Conservation (phyloP, 495 filamentous ascomycete species). For the Penicillium canescens region DNA sequence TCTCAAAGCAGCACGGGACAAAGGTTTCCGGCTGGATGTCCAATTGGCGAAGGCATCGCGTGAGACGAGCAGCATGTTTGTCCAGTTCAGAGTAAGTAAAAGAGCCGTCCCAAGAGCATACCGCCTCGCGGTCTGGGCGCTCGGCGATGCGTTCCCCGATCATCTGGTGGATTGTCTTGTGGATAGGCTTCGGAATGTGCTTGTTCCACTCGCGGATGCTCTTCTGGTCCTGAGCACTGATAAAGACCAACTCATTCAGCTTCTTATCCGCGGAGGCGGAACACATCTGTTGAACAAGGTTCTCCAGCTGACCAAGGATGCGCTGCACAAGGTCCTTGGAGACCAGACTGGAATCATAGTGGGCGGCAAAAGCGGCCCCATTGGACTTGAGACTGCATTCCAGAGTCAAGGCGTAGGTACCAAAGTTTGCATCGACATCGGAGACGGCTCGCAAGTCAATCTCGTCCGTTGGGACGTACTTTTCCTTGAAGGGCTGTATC, state of each 20-base stretch:
- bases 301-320: constrained; percentile 19
- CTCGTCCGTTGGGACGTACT: constrained; percentile 31
- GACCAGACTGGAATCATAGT: constrained; percentile 16
- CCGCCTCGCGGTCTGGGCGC: constrained; percentile 24
- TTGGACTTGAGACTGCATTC: constrained; percentile 15
- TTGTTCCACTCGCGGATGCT: constrained; percentile 25
- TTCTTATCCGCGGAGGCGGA: background rate
- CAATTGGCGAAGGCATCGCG: constrained; percentile 27
- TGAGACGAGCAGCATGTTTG: constrained; percentile 21
- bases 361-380: constrained; percentile 6
- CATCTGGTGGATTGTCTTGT: constrained; percentile 35
- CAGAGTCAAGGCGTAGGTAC: constrained; percentile 17
- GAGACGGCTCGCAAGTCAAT: constrained; percentile 7
- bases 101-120: constrained; percentile 47
- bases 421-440: constrained; percentile 11
- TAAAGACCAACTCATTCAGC: constrained; percentile 13
- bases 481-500: constrained; percentile 46
- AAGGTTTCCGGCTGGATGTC: constrained; percentile 31
- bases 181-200: constrained; percentile 11
- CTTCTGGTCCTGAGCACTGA: constrained; percentile 15
- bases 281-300: constrained; percentile 13
- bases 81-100: constrained; percentile 51
- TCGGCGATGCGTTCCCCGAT: constrained; percentile 26
- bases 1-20: constrained; percentile 48
- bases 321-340: constrained; percentile 4